Evolutionary conservation across 1,284 basidiomycete genomes (phyloP), one percentile per base, ranked within the genome.

Genomic region (Boletus semigastroideus): DNA sequence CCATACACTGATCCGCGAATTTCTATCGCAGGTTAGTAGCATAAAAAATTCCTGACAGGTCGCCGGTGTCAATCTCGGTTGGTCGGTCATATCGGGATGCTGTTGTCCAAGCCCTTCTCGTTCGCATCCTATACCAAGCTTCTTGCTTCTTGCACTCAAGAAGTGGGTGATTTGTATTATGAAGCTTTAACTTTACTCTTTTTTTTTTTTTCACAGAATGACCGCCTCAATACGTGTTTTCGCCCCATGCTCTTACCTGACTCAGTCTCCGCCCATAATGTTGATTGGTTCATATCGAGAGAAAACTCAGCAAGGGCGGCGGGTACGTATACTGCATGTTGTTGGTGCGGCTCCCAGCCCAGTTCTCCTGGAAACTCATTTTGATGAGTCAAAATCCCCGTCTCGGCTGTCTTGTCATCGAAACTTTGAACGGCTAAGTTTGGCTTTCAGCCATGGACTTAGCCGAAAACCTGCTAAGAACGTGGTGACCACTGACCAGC

Each of bases 391-490:
- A 33, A 31, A 22, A n/a, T 22, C 8, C 16, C 46, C 41, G 31
- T 39, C 39, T 25, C 22, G 31, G 33, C 19, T 17, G 36, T 37
- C n/a, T 16, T 27, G 46, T 16, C 47, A 41, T 46, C 36, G 43
- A 58, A 60, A 60, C 58, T 41, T 59, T 60, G 56, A 48, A 43
- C 43, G 52, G 56, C 48, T 34, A 50, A 50, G 47, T 34, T 42
- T 52, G 27, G 20, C 48, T 43, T 51, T 52, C 36, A 19, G 48
- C 33, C 25, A 40, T 10, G 49, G 36, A 11, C 37, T 28, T 36
- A 40, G 51, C 51, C 51, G 51, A 51, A 30, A 20, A 25, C 12
- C n/a, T 13, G 37, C 14, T 42, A 27, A 16, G 25, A 36, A 36
- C 37, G 12, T 22, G 12, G 37, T 39, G 41, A 14, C n/a, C n/a